A percentile compares a stretch with the other conserved stretches of the same genome.
Evolutionary conservation across 805 yeast species (phyloP).

Genomic region (Starmerella kuoi): DNA sequence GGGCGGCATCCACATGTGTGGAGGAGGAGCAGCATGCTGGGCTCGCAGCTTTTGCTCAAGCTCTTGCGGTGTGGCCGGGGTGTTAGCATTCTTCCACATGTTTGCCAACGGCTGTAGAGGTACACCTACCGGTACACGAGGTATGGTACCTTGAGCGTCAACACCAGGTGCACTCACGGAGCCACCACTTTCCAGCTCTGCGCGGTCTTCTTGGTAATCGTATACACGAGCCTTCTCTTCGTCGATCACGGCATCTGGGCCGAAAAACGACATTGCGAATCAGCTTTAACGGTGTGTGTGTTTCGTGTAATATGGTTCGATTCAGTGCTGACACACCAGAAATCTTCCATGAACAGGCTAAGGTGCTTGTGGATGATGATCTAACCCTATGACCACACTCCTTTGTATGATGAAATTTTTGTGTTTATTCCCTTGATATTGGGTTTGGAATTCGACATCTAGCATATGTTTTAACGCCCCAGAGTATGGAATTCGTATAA

Average conservation of each 20-base stretch:
- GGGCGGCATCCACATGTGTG: constrained; percentile 1
- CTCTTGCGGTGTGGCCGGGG: constrained; percentile 11
- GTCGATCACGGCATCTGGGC: constrained; percentile 20
- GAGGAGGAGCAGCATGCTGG: constrained; percentile 7
- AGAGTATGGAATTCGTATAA: too few species aligned
- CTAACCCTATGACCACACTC: too few species aligned
- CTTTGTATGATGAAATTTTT: too few species aligned
- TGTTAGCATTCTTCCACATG: constrained; percentile 14
- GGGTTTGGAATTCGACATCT: too few species aligned
- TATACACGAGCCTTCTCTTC: constrained; percentile 18
- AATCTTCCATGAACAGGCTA: too few species aligned
- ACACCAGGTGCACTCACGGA: constrained; percentile 8
- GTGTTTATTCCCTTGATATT: too few species aligned
- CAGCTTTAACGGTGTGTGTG: too few species aligned
- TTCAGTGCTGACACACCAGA: too few species aligned
- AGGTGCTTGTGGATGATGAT: too few species aligned
- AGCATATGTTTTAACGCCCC: too few species aligned
- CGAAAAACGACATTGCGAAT: constrained; percentile 21
- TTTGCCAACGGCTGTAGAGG: constrained; percentile 18
- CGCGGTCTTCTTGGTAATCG: constrained; percentile 18
- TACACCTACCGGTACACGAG: constrained; percentile 6
- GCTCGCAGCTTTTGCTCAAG: constrained; percentile 12
- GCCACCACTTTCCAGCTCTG: constrained; percentile 15
- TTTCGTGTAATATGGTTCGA: neutral
- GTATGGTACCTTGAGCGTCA: constrained; percentile 1